phyloP scores from a whole-genome alignment of 257 asterid genomes.

The Gynochthodes officinalis region DNA sequence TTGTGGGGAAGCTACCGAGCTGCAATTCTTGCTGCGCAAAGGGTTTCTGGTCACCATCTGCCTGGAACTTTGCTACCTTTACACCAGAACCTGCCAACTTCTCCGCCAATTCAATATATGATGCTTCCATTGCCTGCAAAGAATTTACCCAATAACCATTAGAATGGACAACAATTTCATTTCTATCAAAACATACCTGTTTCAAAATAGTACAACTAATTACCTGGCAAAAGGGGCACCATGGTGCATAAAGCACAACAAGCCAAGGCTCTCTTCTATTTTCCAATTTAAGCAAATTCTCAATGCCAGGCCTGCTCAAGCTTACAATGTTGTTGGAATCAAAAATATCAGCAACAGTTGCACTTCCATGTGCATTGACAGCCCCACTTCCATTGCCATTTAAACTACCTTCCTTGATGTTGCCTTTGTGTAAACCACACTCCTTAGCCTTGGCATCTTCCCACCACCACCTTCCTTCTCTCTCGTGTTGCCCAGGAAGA shows the following conservation, averaged over 20 bases:
- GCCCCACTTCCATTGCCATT: constrained; percentile 40
- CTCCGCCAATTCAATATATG: constrained; percentile 62
- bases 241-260: constrained; percentile 81
- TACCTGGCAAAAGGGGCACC: constrained; percentile 91
- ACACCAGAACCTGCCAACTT: constrained; percentile 61
- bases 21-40: constrained; percentile 66
- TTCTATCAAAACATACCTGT: neutral
- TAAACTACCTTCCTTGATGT: constrained; percentile 52
- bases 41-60: constrained; percentile 78
- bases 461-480: constrained; percentile 99
- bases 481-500: constrained; percentile 85
- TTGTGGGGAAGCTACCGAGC: constrained; percentile 74
- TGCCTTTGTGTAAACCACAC: constrained; percentile 88
- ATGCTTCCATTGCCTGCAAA: constrained; percentile 58
- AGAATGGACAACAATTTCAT: neutral
- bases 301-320: constrained; percentile 72
- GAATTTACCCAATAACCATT: neutral
- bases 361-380: constrained; percentile 36
- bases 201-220: neutral
- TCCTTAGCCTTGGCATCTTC: constrained; percentile 93
- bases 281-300: constrained; percentile 63
- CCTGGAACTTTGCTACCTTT: constrained; percentile 78
- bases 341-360: constrained; percentile 45
- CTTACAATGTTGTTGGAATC: constrained; percentile 35
- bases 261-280: constrained; percentile 73